phyloP scores from a whole-genome alignment of 805 yeast species.

The Millerago galiae region DNA sequence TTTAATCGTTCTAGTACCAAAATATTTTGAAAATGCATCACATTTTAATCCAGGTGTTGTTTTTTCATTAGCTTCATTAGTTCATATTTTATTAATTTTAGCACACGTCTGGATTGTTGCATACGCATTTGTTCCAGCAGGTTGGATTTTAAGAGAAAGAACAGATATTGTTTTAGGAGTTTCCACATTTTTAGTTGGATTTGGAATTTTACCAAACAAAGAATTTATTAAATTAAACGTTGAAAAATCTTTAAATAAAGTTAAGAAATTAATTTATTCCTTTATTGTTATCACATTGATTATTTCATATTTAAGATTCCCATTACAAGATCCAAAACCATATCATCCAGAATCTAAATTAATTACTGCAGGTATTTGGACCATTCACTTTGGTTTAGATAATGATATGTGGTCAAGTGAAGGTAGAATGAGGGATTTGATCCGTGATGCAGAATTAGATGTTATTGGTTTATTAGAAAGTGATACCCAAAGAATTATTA shows the following conservation, averaged over 20 bases:
- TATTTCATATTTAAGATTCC: constrained; percentile 51
- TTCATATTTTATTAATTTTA: constrained; percentile 51
- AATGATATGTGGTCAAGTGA: constrained; percentile 98
- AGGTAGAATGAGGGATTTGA: constrained; percentile 77
- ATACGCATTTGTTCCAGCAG: constrained; percentile 96
- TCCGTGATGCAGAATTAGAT: constrained; percentile 83
- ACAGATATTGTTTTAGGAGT: constrained; percentile 64
- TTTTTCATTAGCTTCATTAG: constrained; percentile 42
- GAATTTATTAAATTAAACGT: constrained; percentile 6
- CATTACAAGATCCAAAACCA: constrained; percentile 57
- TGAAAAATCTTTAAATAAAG: constrained; percentile 8
- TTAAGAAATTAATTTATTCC: constrained; percentile 26
- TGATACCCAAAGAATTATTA: constrained; percentile 88
- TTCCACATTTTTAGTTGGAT: constrained; percentile 46
- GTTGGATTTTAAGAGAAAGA: constrained; percentile 81
- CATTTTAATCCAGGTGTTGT: constrained; percentile 50
- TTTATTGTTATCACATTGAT: constrained; percentile 41
- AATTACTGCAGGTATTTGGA: constrained; percentile 96
- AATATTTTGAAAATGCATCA: constrained; percentile 50
- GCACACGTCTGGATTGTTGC: constrained; percentile 97
- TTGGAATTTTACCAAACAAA: constrained; percentile 37
- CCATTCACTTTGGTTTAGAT: constrained; percentile 94
- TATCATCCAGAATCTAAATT: constrained; percentile 61
- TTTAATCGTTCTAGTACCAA: constrained; percentile 58
- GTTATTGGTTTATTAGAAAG: constrained; percentile 87